Evolutionary conservation across 2,329 filamentous ascomycete genomes (phyloP).

Genomic region (Sclerotinia minor): DNA sequence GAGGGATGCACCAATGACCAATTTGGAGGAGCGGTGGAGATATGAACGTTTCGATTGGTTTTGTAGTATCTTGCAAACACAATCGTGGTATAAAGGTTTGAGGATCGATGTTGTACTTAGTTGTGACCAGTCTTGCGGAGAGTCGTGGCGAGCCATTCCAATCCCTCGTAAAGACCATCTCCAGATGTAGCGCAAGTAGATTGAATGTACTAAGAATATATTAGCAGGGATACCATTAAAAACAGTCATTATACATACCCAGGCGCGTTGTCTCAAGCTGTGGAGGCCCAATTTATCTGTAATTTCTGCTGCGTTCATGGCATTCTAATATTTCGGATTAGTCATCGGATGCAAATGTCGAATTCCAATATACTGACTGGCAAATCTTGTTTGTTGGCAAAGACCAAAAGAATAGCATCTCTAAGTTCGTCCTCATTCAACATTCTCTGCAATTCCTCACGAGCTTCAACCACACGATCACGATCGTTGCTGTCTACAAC

Average conservation of each 20-base stretch:
- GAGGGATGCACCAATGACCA: conserved; percentile 39
- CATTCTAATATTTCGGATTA: conserved; percentile 63
- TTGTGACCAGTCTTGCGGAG: conserved; percentile 73
- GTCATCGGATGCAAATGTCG: conserved; percentile 13
- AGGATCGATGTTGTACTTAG: conserved; percentile 46
- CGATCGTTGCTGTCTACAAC: conserved; percentile 99
- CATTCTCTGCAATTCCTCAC: conserved; percentile 96
- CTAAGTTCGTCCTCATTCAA: conserved; percentile 98
- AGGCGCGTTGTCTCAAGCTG: conserved; percentile 96
- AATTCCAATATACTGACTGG: conserved; percentile 62
- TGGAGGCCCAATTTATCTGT: conserved; percentile 99
- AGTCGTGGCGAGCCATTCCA: conserved; percentile 86
- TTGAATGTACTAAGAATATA: conserved; percentile 80
- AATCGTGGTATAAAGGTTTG: conserved; percentile 29
- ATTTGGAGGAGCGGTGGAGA: conserved; percentile 38
- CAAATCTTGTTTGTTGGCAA: conserved; percentile 99
- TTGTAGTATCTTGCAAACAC: conserved; percentile 35
- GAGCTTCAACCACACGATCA: conserved; percentile 94
- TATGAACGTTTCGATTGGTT: conserved; percentile 41
- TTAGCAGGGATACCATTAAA: conserved; percentile 28
- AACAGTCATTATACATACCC: conserved; percentile 67
- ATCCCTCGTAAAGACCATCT: conserved; percentile 99
- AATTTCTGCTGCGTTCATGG: conserved; percentile 99
- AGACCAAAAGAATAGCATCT: conserved; percentile 93
- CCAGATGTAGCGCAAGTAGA: conserved; percentile 98